Evolutionary conservation across 2,329 filamentous ascomycete species (phyloP).

Genomic region (Cladorrhinum sp.): DNA sequence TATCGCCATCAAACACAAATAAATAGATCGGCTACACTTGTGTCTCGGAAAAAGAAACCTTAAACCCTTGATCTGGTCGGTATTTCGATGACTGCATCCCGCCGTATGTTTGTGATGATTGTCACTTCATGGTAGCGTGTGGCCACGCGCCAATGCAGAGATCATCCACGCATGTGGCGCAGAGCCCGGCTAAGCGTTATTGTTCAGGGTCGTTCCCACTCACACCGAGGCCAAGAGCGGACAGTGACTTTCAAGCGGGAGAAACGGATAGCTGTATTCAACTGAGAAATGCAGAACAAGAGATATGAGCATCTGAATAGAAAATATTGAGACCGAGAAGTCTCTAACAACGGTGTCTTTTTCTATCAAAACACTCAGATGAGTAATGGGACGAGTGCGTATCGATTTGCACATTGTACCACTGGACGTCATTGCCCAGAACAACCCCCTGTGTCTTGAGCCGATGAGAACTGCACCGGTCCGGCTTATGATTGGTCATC

Average conservation of each 20-base stretch:
- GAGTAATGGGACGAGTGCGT: neutral
- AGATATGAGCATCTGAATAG: no score
- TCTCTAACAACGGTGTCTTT: no score
- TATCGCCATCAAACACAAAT: neutral
- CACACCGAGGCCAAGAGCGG: neutral
- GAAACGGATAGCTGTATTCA: no score
- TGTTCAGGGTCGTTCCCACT: neutral
- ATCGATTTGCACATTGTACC: neutral
- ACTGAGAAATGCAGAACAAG: no score
- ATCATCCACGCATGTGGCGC: slow-evolving; percentile 5
- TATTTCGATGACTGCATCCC: slow-evolving; percentile 1
- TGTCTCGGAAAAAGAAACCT: neutral
- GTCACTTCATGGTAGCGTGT: neutral
- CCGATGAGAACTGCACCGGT: neutral
- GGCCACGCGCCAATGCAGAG: slow-evolving; percentile 8
- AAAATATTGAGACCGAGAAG: no score
- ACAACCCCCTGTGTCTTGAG: neutral
- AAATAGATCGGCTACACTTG: neutral
- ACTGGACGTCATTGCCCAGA: slow-evolving; percentile 4
- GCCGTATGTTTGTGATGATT: neutral
- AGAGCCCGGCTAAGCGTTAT: neutral
- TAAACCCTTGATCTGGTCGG: neutral
- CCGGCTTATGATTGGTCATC: neutral
- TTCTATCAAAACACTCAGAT: neutral
- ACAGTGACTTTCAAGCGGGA: neutral